phyloP scores from a whole-genome alignment of 2,329 filamentous ascomycete species.

The Fusarium drepaniforme region DNA sequence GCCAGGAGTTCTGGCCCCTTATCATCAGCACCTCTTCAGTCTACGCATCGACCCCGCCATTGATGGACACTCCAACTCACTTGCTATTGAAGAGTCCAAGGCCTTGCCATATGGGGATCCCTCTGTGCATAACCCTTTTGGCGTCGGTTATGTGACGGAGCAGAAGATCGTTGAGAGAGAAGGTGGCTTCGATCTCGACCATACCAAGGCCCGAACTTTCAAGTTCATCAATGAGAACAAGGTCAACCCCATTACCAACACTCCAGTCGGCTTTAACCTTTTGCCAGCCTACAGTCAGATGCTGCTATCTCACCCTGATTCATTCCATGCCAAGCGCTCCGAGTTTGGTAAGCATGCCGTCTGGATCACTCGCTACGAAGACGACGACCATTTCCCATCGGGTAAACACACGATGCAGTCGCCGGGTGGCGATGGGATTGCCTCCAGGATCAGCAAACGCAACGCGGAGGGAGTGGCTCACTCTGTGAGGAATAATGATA shows the following conservation, averaged over 20 bases:
- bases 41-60: conserved; percentile 74
- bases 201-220: conserved; percentile 60
- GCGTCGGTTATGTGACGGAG: conserved; percentile 58
- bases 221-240: conserved; percentile 61
- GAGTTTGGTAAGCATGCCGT: conserved; percentile 58
- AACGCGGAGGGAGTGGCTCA: neutral
- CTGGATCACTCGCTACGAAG: conserved; percentile 59
- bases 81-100: conserved; percentile 55
- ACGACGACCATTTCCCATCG: conserved; percentile 58
- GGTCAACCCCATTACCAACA: conserved; percentile 57
- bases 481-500: conserved; percentile 60
- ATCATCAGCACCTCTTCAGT: conserved; percentile 78
- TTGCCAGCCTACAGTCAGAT: conserved; percentile 60
- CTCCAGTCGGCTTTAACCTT: conserved; percentile 61
- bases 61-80: conserved; percentile 69
- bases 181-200: conserved; percentile 62
- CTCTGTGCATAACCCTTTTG: conserved; percentile 63
- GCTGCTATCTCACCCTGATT: conserved; percentile 54
- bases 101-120: conserved; percentile 58
- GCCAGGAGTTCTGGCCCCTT: conserved; percentile 71
- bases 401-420: conserved; percentile 63
- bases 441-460: conserved; percentile 19
- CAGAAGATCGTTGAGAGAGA: conserved; percentile 58
- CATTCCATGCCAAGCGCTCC: conserved; percentile 54
- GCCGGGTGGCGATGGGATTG: conserved; percentile 52